Conservation (phyloP, 139 green algal genomes). For the Chlamydomonas applanata region DNA sequence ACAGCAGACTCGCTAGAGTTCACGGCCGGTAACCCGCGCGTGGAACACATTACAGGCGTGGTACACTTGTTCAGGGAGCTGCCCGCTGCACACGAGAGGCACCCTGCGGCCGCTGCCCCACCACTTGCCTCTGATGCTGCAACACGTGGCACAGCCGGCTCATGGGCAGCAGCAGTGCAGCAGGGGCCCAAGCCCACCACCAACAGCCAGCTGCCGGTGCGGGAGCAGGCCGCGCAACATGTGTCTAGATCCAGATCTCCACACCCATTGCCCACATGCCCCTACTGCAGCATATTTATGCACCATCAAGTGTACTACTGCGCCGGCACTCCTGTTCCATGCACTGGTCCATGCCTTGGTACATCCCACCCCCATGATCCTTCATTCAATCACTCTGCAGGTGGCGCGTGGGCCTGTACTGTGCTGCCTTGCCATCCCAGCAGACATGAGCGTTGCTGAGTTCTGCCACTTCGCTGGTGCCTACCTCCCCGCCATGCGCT, state of each 20-base stretch:
- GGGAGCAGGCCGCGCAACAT: not conserved
- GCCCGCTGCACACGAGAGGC: not conserved
- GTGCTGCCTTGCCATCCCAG: slow-evolving; percentile 83
- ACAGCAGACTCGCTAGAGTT: slow-evolving; percentile 1
- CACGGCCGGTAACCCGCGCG: slow-evolving; percentile 81
- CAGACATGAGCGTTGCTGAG: slow-evolving; percentile 85
- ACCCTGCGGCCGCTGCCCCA: not conserved
- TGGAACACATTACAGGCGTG: slow-evolving; percentile 84
- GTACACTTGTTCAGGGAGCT: slow-evolving; percentile 80
- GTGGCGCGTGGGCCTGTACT: slow-evolving; percentile 39
- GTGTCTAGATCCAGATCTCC: no score
- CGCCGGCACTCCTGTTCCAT: no score
- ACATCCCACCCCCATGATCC: no score
- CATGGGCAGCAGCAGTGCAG: no score
- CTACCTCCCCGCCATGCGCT: slow-evolving; percentile 28
- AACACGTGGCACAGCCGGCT: not conserved
- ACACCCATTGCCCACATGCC: no score
- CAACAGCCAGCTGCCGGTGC: not conserved
- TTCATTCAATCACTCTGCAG: no score
- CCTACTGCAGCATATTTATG: no score
- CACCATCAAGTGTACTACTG: no score
- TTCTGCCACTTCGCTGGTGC: slow-evolving; percentile 76
- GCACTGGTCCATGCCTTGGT: no score
- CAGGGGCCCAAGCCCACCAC: not conserved
- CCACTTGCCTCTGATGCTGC: no score